phyloP scores from a whole-genome alignment of 2,329 filamentous ascomycete genomes.

The Cladophialophora chaetospira region DNA sequence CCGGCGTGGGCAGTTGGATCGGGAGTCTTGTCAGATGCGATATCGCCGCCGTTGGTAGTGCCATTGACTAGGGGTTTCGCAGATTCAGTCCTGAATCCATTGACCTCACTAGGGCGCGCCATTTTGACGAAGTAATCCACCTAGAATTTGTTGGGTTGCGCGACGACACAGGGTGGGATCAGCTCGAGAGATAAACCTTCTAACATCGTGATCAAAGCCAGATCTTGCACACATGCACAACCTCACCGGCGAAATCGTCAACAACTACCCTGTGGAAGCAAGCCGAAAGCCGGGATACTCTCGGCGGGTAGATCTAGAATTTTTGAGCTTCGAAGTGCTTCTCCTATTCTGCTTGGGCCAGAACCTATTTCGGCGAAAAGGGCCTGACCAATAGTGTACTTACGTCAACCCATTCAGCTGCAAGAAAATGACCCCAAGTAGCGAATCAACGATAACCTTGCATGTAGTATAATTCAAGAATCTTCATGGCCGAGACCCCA shows the following conservation, averaged over 20 bases:
- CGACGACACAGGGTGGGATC: constrained; percentile 7
- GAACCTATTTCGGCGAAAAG: constrained; percentile 4
- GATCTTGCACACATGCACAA: constrained; percentile 3
- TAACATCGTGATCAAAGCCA: constrained; percentile 5
- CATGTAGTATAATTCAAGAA: background rate
- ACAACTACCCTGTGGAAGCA: constrained; percentile 4
- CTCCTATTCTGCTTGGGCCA: too few species aligned
- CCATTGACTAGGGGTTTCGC: constrained; percentile 8
- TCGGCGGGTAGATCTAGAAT: too few species aligned
- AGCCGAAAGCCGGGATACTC: too few species aligned
- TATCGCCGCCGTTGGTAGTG: constrained; percentile 8
- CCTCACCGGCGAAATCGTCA: constrained; percentile 8
- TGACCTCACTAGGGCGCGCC: constrained; percentile 10
- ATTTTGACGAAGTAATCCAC: constrained; percentile 1
- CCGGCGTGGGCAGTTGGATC: constrained; percentile 15
- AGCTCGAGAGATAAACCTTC: constrained; percentile 8
- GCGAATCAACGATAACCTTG: too few species aligned
- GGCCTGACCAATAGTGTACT: background rate
- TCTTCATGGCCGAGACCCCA: constrained; percentile 14
- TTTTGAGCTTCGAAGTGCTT: too few species aligned
- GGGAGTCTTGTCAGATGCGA: constrained; percentile 7
- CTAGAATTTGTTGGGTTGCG: background rate
- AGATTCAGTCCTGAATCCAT: background rate
- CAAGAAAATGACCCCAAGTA: too few species aligned
- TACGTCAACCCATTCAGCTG: too few species aligned